Evolutionary conservation across 2,329 filamentous ascomycete genomes (phyloP), one percentile per base, ranked within the genome.

Genomic region (Colletotrichum musae): DNA sequence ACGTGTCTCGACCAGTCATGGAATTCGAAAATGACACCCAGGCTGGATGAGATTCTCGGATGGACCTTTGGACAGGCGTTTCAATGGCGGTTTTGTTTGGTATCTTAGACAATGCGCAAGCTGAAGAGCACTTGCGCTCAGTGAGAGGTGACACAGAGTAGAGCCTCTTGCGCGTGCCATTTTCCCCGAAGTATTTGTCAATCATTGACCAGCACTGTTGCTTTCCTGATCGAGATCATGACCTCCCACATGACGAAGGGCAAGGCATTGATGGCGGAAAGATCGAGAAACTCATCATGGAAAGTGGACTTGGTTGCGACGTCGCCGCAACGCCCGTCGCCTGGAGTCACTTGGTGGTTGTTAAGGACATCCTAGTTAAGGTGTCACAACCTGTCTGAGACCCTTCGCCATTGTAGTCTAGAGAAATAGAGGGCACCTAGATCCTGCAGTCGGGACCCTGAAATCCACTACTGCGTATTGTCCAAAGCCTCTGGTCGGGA

Each of bases 371-470:
- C 24, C 24, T 61, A 15, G 26, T 21, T 2, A 7, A 21, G 26
- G 41, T 54, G 28, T 28, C 52, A 41, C 7, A 10, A 43, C n/a
- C 28, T 60, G 56, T 52, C 56, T 60, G 10, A 47, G 51, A 69
- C 56, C 39, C 10, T 45, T n/a, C 51, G 15, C 39, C 43, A 56
- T 32, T 24, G 4, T 12, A 24, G 21, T 24, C 21, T 24, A 60
- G 10, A 9, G 28, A 32, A 10, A 56, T 43, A 6, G 36, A 16
- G 6, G 43, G 24, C 26, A 36, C 47, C 32, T n/a, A 52, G 56
- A 52, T 69, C 51, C 51, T 66, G 62, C 43, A 24, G 45, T 36
- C 43, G 6, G 32, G 47, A 12, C 39, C 53, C 43, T 45, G 48
- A n/a, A n/a, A 45, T 52, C 7, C 36, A 6, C 47, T 10, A 24